These are phyloP conservation scores for Yamadazyma oceani DNA, from an alignment of 1,139 yeast species.

Conservation along the genomic window DNA sequence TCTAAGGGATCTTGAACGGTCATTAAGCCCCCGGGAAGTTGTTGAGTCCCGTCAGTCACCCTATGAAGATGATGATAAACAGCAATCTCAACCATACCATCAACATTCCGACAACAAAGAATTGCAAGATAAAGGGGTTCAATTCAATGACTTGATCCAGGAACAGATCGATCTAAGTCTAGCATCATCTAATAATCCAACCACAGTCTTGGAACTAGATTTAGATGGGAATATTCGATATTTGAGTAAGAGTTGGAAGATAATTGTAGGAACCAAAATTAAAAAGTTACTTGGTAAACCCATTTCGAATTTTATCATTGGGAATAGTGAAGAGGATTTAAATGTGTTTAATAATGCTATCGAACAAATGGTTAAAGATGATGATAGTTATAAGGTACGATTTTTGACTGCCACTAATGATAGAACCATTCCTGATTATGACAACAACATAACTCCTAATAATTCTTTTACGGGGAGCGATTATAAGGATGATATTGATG, in stretches of 20 bases:
- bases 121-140: too few relatives aligned
- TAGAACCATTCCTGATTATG: constrained; percentile 12
- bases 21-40: constrained; percentile 31
- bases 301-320: constrained; percentile 64
- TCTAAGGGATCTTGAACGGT: constrained; percentile 25
- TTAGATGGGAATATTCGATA: constrained; percentile 76
- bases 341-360: constrained; percentile 71
- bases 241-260: constrained; percentile 74
- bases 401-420: constrained; percentile 61
- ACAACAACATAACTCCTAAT: constrained; percentile 26
- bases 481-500: neutral
- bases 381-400: constrained; percentile 73
- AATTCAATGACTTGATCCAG: constrained; percentile 25
- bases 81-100: neutral
- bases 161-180: constrained; percentile 47
- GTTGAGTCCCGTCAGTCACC: constrained; percentile 5
- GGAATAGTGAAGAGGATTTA: constrained; percentile 60
- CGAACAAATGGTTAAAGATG: constrained; percentile 69
- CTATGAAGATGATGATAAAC: neutral
- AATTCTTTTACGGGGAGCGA: constrained; percentile 19
- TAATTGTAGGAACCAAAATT: constrained; percentile 65
- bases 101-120: too few relatives aligned
- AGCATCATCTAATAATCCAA: constrained; percentile 70
- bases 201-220: constrained; percentile 85
- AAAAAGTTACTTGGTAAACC: constrained; percentile 57